A percentile compares a stretch with the other conserved stretches of the same genome.
Conservation (phyloP, 169 alveolate genomes). For the Cryptosporidium ubiquitum region DNA sequence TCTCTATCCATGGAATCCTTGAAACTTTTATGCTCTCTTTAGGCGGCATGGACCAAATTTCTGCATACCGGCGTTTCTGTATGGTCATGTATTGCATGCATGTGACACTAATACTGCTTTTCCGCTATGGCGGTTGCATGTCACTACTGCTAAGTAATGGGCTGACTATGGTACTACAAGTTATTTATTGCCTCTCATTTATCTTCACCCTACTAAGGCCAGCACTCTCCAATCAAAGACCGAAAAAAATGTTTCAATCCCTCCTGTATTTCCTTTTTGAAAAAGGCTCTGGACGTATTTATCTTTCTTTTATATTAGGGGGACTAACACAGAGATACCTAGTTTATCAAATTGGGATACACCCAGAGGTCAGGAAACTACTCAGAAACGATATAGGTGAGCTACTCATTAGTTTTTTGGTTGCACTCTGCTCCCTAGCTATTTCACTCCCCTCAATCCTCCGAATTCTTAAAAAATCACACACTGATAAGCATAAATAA, state of each 20-base stretch:
- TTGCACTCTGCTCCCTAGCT: background rate
- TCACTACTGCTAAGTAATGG: background rate
- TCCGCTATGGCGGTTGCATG: slow-evolving; percentile 17
- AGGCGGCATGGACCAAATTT: background rate
- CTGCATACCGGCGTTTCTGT: slow-evolving; percentile 20
- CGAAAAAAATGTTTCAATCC: background rate
- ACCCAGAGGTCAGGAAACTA: background rate
- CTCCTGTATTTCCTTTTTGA: background rate
- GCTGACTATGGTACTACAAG: background rate
- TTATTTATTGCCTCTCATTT: slow-evolving; percentile 5
- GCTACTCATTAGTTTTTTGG: background rate
- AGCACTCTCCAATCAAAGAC: background rate
- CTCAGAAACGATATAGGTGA: background rate
- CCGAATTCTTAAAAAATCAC: background rate
- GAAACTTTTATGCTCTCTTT: slow-evolving; percentile 34
- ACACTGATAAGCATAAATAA: slow-evolving; percentile 3
- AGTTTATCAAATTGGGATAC: too few species aligned
- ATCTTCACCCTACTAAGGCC: background rate
- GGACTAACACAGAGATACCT: slow-evolving; percentile 34
- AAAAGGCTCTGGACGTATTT: slow-evolving; percentile 24
- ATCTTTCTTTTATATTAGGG: slow-evolving; percentile 3
- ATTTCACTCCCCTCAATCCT: slow-evolving; percentile 9
- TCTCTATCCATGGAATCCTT: slow-evolving; percentile 51
- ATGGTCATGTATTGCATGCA: slow-evolving; percentile 12
- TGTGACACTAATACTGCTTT: background rate